Evolutionary conservation across 2,329 filamentous ascomycete species (phyloP).

Genomic region (Xylariaceae sp.): DNA sequence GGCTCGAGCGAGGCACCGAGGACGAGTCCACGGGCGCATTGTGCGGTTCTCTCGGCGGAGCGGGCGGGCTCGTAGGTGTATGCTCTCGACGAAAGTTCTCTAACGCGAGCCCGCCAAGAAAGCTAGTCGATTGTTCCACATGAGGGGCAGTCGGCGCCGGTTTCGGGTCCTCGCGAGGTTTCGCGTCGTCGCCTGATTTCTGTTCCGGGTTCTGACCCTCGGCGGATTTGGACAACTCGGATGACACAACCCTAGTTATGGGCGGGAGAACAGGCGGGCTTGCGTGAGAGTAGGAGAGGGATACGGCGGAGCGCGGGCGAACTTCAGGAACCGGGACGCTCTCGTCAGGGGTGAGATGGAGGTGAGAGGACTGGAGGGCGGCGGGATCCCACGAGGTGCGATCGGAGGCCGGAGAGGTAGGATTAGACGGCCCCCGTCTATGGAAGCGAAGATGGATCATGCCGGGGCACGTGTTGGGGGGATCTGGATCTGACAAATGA

Average conservation of each 20-base stretch:
- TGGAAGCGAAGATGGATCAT: slow-evolving; percentile 56
- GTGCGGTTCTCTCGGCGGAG: slow-evolving; percentile 18
- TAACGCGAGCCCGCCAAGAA: slow-evolving; percentile 52
- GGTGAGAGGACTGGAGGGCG: slow-evolving; percentile 38
- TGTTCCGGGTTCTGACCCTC: slow-evolving; percentile 12
- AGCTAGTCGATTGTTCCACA: slow-evolving; percentile 38
- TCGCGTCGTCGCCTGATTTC: slow-evolving; percentile 3
- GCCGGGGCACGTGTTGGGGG: slow-evolving; percentile 14
- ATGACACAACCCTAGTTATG: slow-evolving; percentile 45
- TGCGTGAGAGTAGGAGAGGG: slow-evolving; percentile 29
- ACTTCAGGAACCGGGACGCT: slow-evolving; percentile 45
- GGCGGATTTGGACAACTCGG: slow-evolving; percentile 31
- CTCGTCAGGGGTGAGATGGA: slow-evolving; percentile 40
- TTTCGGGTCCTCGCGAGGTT: slow-evolving; percentile 22
- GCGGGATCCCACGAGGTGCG: slow-evolving; percentile 39
- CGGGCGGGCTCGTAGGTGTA: slow-evolving; percentile 21
- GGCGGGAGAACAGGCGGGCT: slow-evolving; percentile 37
- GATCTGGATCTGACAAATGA: not conserved
- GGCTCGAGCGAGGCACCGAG: slow-evolving; percentile 23
- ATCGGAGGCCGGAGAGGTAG: slow-evolving; percentile 48
- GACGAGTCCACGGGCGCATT: slow-evolving; percentile 11
- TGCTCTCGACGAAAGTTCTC: slow-evolving; percentile 45
- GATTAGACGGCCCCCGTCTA: slow-evolving; percentile 51
- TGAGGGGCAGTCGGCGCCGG: slow-evolving; percentile 33
- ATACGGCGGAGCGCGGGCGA: slow-evolving; percentile 27